phyloP scores from a whole-genome alignment of 1,139 yeast species.

The Kodamaea sp. region DNA sequence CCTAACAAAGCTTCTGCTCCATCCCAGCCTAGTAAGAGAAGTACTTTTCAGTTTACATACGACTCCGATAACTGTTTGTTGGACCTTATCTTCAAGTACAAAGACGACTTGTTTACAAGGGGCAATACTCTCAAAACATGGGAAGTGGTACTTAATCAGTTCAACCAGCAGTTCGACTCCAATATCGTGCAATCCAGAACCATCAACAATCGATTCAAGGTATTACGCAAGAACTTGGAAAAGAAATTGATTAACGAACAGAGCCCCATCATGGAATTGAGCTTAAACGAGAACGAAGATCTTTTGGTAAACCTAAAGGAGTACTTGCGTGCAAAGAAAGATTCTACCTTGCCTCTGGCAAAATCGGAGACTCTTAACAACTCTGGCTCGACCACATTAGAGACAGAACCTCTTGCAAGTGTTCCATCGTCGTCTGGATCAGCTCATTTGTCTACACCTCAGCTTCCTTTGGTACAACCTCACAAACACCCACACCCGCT shows the following conservation, averaged over 20 bases:
- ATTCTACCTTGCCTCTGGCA: background rate
- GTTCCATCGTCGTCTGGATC: background rate
- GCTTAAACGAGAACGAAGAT: constrained; percentile 30
- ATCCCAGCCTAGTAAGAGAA: constrained; percentile 11
- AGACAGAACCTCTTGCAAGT: background rate
- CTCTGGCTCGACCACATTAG: too few species aligned
- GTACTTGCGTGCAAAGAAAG: constrained; percentile 10
- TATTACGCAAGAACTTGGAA: constrained; percentile 25
- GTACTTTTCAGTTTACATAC: constrained; percentile 28
- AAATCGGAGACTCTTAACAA: too few species aligned
- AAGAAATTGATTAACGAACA: constrained; percentile 20
- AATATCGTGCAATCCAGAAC: constrained; percentile 31
- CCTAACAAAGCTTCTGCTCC: constrained; percentile 1
- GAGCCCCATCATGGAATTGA: constrained; percentile 11
- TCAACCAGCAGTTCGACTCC: constrained; percentile 22
- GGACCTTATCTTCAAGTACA: constrained; percentile 21
- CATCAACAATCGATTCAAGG: constrained; percentile 30
- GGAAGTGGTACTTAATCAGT: constrained; percentile 26
- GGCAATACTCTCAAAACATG: constrained; percentile 33
- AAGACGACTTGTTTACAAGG: constrained; percentile 28
- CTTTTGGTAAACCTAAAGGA: constrained; percentile 23
- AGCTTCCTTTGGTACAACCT: too few species aligned
- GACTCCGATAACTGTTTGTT: constrained; percentile 28
- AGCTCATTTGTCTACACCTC: too few species aligned
- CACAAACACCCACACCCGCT: too few species aligned